Conservation (phyloP, 2,329 filamentous ascomycete genomes). For the Stagonosporopsis vannaccii region DNA sequence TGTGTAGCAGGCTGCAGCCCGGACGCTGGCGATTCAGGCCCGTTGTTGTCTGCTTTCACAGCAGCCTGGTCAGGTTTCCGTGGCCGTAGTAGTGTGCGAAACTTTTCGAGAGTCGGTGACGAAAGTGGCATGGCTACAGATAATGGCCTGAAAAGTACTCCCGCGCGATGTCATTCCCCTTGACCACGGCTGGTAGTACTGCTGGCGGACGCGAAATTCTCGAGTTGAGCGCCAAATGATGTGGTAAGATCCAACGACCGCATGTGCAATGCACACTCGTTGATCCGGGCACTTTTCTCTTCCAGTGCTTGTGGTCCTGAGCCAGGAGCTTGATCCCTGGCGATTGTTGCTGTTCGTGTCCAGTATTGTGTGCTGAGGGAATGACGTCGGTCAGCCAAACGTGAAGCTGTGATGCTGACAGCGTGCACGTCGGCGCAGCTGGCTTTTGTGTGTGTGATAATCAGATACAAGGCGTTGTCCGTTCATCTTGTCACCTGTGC, state of each 20-base stretch:
- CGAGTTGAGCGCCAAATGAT: background rate
- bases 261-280: background rate
- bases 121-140: conserved; percentile 5
- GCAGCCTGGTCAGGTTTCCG: conserved; percentile 1
- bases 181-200: background rate
- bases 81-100: conserved; percentile 11
- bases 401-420: background rate
- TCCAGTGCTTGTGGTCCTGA: background rate
- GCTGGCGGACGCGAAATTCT: background rate
- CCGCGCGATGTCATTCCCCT: background rate
- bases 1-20: background rate
- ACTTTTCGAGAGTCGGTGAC: conserved; percentile 8
- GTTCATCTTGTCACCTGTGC: conserved; percentile 17
- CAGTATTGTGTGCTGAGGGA: conserved; percentile 1
- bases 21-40: background rate
- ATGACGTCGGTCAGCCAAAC: conserved; percentile 19
- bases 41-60: background rate
- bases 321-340: background rate
- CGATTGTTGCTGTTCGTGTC: conserved; percentile 2
- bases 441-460: background rate
- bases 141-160: background rate
- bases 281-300: background rate
- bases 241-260: background rate
- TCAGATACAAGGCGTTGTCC: background rate
- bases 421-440: background rate